Evolutionary conservation across 164 flowering plant species (phyloP).

Genomic region (Platanus orientalis): DNA sequence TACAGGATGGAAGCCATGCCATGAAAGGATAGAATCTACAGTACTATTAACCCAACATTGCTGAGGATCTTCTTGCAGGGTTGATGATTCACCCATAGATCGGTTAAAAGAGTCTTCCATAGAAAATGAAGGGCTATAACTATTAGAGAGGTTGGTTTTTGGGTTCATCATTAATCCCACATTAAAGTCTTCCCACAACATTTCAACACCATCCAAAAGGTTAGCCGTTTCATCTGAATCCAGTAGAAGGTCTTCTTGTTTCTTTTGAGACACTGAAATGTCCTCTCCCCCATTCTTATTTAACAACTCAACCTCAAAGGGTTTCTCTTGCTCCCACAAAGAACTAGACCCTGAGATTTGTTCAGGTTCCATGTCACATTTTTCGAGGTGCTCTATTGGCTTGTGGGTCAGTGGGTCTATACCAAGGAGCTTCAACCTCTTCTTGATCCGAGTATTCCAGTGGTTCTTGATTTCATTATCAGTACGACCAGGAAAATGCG

Average conservation of each 20-base stretch:
- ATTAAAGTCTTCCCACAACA: conserved; percentile 26
- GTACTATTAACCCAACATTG: conserved; percentile 40
- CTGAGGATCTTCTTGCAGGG: conserved; percentile 23
- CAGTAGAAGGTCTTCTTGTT: conserved; percentile 14
- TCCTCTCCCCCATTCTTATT: background rate
- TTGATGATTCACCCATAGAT: conserved; percentile 24
- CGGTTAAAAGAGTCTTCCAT: conserved; percentile 30
- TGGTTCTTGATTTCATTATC: conserved; percentile 82
- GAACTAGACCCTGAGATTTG: conserved; percentile 1
- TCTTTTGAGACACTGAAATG: conserved; percentile 4
- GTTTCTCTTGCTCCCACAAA: conserved; percentile 5
- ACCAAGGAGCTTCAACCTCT: conserved; percentile 46
- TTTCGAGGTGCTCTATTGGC: conserved; percentile 26
- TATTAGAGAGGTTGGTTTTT: conserved; percentile 11
- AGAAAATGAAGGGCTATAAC: conserved; percentile 32
- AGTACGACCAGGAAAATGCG: conserved; percentile 69
- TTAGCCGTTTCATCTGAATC: conserved; percentile 14
- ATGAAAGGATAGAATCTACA: conserved; percentile 42
- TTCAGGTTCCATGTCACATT: conserved; percentile 9
- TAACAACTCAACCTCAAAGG: background rate
- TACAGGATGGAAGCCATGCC: conserved; percentile 41
- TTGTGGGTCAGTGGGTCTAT: conserved; percentile 59
- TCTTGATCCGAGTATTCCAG: conserved; percentile 76
- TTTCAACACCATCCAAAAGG: conserved; percentile 22
- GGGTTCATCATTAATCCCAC: conserved; percentile 24